A percentile compares a stretch with the other conserved stretches of the same genome.
These are phyloP conservation scores for Podaxis sp. DNA, from an alignment of 768 basidiomycete genomes.

Conservation along the genomic window DNA sequence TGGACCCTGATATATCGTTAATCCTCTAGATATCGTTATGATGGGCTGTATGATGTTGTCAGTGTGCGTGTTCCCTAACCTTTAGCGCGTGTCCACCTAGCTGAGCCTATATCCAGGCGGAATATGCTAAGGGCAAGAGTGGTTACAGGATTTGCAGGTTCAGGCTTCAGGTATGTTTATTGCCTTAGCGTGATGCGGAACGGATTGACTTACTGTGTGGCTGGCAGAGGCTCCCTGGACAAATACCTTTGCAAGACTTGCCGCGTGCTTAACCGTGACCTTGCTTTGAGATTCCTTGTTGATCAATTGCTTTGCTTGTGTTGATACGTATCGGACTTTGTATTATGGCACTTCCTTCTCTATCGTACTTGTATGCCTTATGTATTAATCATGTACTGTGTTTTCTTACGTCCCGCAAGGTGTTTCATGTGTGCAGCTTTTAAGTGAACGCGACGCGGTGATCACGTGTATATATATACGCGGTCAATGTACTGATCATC, in stretches of 20 bases:
- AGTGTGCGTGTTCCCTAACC: not conserved
- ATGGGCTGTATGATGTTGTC: slow-evolving; percentile 35
- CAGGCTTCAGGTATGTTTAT: slow-evolving; percentile 2
- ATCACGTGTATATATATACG: not conserved
- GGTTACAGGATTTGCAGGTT: slow-evolving; percentile 10
- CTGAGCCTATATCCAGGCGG: not conserved
- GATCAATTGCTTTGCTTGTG: not conserved
- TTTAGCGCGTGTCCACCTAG: not conserved
- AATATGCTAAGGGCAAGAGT: slow-evolving; percentile 7
- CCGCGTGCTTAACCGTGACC: not conserved
- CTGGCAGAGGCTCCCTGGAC: slow-evolving; percentile 6
- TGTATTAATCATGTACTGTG: not conserved
- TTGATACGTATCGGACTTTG: not conserved
- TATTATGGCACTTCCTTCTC: not conserved
- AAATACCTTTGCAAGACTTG: slow-evolving; percentile 7
- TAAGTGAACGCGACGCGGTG: not conserved
- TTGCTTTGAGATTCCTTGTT: not conserved
- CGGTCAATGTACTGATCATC: no score
- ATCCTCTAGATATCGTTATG: slow-evolving; percentile 41
- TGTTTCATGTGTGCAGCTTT: no score
- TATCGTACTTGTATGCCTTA: not conserved
- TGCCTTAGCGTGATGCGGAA: not conserved
- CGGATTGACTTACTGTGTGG: not conserved
- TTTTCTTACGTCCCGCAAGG: not conserved
- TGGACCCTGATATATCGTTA: slow-evolving; percentile 1